phyloP scores from a whole-genome alignment of 176 grass and related monocot species.

The Oryza glaberrima region DNA sequence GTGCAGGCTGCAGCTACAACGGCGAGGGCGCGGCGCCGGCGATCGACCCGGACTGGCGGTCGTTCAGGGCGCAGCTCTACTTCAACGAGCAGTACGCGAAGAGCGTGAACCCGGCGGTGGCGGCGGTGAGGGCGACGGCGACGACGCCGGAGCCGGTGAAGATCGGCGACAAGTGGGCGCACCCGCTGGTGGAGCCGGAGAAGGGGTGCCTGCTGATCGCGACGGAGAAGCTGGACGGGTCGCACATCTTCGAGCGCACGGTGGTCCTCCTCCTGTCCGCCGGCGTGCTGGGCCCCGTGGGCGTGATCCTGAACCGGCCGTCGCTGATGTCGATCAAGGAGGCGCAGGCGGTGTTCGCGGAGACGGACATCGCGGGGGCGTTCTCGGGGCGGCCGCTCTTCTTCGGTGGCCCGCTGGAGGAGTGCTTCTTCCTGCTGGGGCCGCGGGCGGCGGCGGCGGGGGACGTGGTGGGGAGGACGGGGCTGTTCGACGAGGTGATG shows the following conservation, averaged over 20 bases:
- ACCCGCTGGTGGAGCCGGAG: slow-evolving; percentile 74
- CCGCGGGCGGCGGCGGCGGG: slow-evolving; percentile 6
- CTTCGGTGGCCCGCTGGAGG: slow-evolving; percentile 87
- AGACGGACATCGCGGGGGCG: slow-evolving; percentile 48
- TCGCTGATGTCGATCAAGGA: slow-evolving; percentile 99
- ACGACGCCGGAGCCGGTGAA: slow-evolving; percentile 15
- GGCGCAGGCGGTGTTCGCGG: slow-evolving; percentile 56
- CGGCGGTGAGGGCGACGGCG: not conserved
- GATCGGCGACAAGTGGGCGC: slow-evolving; percentile 68
- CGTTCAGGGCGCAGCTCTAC: slow-evolving; percentile 70
- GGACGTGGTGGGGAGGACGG: slow-evolving; percentile 49
- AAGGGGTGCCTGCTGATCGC: slow-evolving; percentile 85
- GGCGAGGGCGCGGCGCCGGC: slow-evolving; percentile 35
- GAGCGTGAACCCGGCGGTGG: slow-evolving; percentile 2
- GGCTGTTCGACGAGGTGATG: slow-evolving; percentile 90
- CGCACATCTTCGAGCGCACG: slow-evolving; percentile 95
- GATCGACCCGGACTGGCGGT: slow-evolving; percentile 67
- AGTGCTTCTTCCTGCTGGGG: slow-evolving; percentile 73
- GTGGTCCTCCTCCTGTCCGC: slow-evolving; percentile 78
- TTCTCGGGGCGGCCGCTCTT: slow-evolving; percentile 81
- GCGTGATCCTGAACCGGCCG: slow-evolving; percentile 92
- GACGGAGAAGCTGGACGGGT: slow-evolving; percentile 85
- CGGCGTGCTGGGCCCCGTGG: slow-evolving; percentile 59
- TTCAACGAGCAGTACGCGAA: slow-evolving; percentile 47
- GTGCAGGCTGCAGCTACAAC: slow-evolving; percentile 53